Evolutionary conservation across 2,329 filamentous ascomycete species (phyloP), one percentile per base, ranked within the genome.

Genomic region (Fusarium goolgardi): DNA sequence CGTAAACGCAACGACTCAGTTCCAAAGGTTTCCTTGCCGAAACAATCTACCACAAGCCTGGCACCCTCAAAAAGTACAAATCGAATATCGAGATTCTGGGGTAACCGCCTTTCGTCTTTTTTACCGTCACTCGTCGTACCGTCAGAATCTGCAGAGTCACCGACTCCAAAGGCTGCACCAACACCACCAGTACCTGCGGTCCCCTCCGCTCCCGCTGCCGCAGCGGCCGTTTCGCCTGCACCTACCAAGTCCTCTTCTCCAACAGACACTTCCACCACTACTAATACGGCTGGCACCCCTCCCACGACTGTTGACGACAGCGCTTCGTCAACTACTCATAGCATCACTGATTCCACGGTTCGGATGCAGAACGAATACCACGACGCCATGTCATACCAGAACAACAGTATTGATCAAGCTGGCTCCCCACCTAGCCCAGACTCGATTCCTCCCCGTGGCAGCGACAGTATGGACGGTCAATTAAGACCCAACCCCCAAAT

Each of bases 41-140:
- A 70, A 53, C 67, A 70, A 21, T 70, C 67, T 32, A 63, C 53
- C 46, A 67, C 49, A 70, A 69, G 35, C 49, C 63, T 52, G 29
- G 43, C 52, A 34, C 69, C 64, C 20, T 45, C 39, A 18, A 70
- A 65, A 27, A 52, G 57, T 6, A 63, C 69, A 43, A 65, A 55
- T 41, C 76, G 73, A 68, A 79, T 77, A 69, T 75, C 79, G 32
- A 75, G 71, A 55, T 76, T 73, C 39, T 81, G 79, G 80, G 70
- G 75, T 57, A 70, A 74, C 49, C 78, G 79, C 59, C 62, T 79
- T 43, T 79, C 78, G 41, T 75, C 76, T 21, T 71, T 80, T 41
- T 70, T 80, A 46, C 80, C 78, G 47, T 75, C 77, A 69, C 79
- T 82, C 75, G 81, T 77, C 46, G 54, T 76, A 57, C 73, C 75